Percentiles rank a stretch among this genome's conserved stretches.
phyloP scores from a whole-genome alignment of 2,329 filamentous ascomycete species.

The Ceratocystis harringtonii region DNA sequence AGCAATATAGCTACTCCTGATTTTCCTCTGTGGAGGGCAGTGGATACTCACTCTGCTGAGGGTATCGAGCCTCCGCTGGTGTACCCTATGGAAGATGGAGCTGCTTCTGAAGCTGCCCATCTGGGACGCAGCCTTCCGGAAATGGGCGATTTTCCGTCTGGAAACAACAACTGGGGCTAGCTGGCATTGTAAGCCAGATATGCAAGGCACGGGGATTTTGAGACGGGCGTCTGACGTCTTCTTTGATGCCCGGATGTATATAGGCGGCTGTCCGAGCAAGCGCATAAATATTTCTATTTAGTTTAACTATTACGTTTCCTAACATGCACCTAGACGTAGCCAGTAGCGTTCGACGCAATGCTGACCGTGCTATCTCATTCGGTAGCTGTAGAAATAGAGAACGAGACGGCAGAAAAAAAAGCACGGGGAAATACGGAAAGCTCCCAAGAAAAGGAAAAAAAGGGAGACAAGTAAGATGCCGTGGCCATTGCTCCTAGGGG shows the following conservation, averaged over 20 bases:
- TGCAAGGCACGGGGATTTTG: not conserved
- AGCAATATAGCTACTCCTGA: not conserved
- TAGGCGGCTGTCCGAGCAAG: too few species aligned
- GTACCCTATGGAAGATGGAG: not conserved
- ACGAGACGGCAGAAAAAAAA: not conserved
- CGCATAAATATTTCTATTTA: too few species aligned
- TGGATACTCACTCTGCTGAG: not conserved
- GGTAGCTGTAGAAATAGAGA: not conserved
- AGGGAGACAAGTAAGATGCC: not conserved
- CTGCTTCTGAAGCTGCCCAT: not conserved
- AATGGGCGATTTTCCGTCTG: not conserved
- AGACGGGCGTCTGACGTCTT: not conserved
- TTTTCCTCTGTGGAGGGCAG: not conserved
- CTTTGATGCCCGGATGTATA: not conserved
- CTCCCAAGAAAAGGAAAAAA: not conserved
- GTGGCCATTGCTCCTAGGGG: not conserved
- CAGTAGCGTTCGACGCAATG: not conserved
- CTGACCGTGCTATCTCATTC: not conserved
- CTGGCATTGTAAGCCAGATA: not conserved
- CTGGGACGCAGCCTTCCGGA: not conserved
- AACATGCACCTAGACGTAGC: too few species aligned
- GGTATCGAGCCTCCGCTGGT: not conserved
- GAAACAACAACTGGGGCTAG: not conserved
- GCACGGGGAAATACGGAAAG: not conserved
- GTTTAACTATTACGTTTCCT: too few species aligned